These are phyloP conservation scores for Aspergillus haitiensis DNA, from an alignment of 495 filamentous ascomycete genomes.

Conservation along the genomic window DNA sequence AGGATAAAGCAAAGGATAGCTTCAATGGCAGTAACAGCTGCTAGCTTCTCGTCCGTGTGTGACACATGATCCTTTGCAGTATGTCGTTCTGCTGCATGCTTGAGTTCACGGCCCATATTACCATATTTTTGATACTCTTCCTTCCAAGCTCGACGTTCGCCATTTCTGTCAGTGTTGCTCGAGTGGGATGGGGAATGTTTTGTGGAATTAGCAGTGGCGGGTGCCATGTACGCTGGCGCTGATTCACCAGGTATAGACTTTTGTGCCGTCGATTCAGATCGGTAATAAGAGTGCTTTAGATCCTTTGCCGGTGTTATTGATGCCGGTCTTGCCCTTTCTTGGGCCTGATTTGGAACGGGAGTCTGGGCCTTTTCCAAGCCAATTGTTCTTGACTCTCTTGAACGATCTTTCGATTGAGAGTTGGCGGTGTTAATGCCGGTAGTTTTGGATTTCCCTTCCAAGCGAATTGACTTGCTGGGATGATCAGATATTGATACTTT, in stretches of 20 bases:
- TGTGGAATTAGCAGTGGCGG: background rate
- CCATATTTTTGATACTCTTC: slow-evolving; percentile 47
- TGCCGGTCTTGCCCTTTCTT: slow-evolving; percentile 31
- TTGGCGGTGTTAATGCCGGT: slow-evolving; percentile 21
- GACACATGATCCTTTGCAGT: slow-evolving; percentile 34
- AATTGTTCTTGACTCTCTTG: slow-evolving; percentile 27
- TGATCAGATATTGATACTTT: slow-evolving; percentile 16
- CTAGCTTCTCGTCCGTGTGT: slow-evolving; percentile 39
- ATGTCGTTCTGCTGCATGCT: slow-evolving; percentile 48
- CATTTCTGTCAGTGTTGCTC: slow-evolving; percentile 30
- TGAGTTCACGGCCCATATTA: slow-evolving; percentile 48
- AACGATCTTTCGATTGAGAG: slow-evolving; percentile 17
- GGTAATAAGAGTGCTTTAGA: slow-evolving; percentile 25
- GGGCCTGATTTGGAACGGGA: slow-evolving; percentile 17
- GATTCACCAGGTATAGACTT: slow-evolving; percentile 33
- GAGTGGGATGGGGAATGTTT: slow-evolving; percentile 35
- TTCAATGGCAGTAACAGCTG: slow-evolving; percentile 47
- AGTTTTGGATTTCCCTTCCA: slow-evolving; percentile 26
- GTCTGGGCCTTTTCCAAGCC: slow-evolving; percentile 32
- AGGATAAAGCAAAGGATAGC: slow-evolving; percentile 52
- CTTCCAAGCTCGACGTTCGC: slow-evolving; percentile 46
- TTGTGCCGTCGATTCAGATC: slow-evolving; percentile 26
- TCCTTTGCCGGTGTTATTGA: slow-evolving; percentile 37
- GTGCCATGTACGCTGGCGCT: too few species aligned
- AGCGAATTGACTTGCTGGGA: slow-evolving; percentile 16